phyloP scores from a whole-genome alignment of 2,329 filamentous ascomycete species.

The Pyrenochaeta sp. region DNA sequence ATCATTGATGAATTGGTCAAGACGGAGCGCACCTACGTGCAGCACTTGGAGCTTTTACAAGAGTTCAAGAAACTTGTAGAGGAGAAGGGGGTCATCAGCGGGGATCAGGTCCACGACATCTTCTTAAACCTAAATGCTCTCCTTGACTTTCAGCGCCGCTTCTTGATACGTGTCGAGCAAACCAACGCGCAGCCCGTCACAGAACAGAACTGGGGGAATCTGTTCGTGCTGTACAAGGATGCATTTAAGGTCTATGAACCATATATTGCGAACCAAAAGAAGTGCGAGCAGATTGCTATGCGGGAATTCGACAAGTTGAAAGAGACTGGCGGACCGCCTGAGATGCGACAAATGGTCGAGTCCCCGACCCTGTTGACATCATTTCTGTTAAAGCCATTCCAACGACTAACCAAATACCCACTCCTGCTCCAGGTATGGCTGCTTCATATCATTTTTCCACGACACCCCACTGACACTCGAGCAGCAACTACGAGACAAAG shows the following conservation, averaged over 20 bases:
- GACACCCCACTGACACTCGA: constrained; percentile 7
- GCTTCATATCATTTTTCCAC: constrained; percentile 4
- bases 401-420: constrained; percentile 93
- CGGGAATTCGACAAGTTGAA: constrained; percentile 88
- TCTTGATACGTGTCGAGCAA: constrained; percentile 94
- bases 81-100: constrained; percentile 84
- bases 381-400: constrained; percentile 96
- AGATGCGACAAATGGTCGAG: constrained; percentile 77
- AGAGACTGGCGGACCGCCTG: constrained; percentile 69
- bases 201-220: constrained; percentile 91
- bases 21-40: constrained; percentile 96
- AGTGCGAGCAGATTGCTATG: constrained; percentile 84
- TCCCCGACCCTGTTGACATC: constrained; percentile 89
- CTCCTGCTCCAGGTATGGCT: constrained; percentile 78
- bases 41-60: constrained; percentile 93
- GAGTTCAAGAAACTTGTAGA: constrained; percentile 90
- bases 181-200: constrained; percentile 82
- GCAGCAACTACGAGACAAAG: constrained; percentile 87
- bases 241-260: constrained; percentile 93
- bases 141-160: constrained; percentile 92
- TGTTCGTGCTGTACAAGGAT: constrained; percentile 85
- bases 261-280: constrained; percentile 95
- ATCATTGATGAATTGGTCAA: constrained; percentile 91
- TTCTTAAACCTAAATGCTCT: constrained; percentile 96
- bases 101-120: constrained; percentile 91